phyloP scores from a whole-genome alignment of 495 filamentous ascomycete genomes.

The Penicillium desertorum region DNA sequence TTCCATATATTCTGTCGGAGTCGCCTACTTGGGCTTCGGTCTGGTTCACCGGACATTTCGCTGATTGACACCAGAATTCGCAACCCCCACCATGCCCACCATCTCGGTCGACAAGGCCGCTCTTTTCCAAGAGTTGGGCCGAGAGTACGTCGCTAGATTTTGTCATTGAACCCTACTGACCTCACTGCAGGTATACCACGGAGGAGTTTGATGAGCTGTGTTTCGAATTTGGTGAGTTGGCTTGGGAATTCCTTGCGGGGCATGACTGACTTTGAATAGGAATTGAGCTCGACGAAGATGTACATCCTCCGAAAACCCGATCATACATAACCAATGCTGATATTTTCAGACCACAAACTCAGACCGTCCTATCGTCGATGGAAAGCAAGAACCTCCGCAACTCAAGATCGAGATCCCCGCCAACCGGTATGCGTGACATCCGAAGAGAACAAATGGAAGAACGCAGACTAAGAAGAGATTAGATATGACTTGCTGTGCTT shows the following conservation, averaged over 20 bases:
- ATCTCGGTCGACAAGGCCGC: slow-evolving; percentile 92
- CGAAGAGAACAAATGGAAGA: neutral
- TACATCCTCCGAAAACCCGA: slow-evolving; percentile 25
- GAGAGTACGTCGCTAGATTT: slow-evolving; percentile 59
- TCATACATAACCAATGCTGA: neutral
- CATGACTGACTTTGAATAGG: slow-evolving; percentile 50
- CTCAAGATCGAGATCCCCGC: slow-evolving; percentile 98
- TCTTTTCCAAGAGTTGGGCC: slow-evolving; percentile 87
- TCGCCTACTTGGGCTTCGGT: neutral
- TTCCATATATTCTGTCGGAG: neutral
- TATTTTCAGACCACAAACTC: slow-evolving; percentile 62
- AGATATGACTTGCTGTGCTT: slow-evolving; percentile 99
- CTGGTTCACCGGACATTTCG: neutral
- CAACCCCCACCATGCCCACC: slow-evolving; percentile 66
- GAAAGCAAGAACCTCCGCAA: slow-evolving; percentile 82
- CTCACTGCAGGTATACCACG: slow-evolving; percentile 68
- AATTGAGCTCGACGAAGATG: slow-evolving; percentile 96
- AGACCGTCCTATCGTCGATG: slow-evolving; percentile 69
- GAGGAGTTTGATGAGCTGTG: slow-evolving; percentile 95
- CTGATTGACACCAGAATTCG: slow-evolving; percentile 17
- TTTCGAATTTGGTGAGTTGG: slow-evolving; percentile 84
- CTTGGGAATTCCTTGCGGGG: slow-evolving; percentile 25
- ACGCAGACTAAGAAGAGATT: slow-evolving; percentile 30
- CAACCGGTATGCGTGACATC: slow-evolving; percentile 61
- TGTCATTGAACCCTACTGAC: neutral